Evolutionary conservation across 2,329 filamentous ascomycete species (phyloP).

Genomic region (Hypoxylon sp.): DNA sequence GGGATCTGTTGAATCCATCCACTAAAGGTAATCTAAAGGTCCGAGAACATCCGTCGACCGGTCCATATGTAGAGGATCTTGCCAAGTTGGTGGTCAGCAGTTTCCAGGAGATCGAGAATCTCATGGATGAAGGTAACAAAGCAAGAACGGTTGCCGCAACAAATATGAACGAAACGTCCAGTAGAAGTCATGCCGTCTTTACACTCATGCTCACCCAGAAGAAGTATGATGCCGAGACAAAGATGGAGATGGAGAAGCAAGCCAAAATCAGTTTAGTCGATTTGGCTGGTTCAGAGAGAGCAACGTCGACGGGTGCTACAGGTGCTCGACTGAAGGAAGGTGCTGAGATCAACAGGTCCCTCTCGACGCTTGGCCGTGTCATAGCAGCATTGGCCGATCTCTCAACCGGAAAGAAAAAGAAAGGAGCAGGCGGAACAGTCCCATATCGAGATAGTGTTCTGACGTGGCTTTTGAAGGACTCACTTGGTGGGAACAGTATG

Average conservation of each 20-base stretch:
- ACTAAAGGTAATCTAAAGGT: conserved; percentile 98
- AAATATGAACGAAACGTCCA: conserved; percentile 99
- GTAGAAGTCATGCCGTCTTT: conserved; percentile 97
- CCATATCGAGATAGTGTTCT: conserved; percentile 97
- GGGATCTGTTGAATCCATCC: conserved; percentile 93
- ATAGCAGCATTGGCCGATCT: conserved; percentile 96
- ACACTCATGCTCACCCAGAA: conserved; percentile 97
- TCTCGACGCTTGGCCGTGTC: conserved; percentile 96
- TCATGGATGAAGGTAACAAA: conserved; percentile 99
- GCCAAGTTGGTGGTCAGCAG: conserved; percentile 94
- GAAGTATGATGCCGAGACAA: conserved; percentile 89
- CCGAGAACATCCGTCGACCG: conserved; percentile 96
- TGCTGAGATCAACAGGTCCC: conserved; percentile 96
- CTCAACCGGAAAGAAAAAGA: conserved; percentile 87
- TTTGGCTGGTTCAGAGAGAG: conserved; percentile 96
- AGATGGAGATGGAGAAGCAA: conserved; percentile 97
- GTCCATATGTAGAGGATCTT: conserved; percentile 97
- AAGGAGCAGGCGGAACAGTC: conserved; percentile 80
- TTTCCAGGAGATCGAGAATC: conserved; percentile 94
- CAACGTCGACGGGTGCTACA: conserved; percentile 96
- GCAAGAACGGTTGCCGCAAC: conserved; percentile 97
- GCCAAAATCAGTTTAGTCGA: conserved; percentile 98
- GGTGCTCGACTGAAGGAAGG: conserved; percentile 96
- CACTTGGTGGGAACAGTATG: conserved; percentile 97
- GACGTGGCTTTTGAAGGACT: conserved; percentile 98